Percentiles rank a stretch among this genome's conserved stretches.
phyloP scores from a whole-genome alignment of 805 yeast species.

The Metschnikowia cerradonensis region DNA sequence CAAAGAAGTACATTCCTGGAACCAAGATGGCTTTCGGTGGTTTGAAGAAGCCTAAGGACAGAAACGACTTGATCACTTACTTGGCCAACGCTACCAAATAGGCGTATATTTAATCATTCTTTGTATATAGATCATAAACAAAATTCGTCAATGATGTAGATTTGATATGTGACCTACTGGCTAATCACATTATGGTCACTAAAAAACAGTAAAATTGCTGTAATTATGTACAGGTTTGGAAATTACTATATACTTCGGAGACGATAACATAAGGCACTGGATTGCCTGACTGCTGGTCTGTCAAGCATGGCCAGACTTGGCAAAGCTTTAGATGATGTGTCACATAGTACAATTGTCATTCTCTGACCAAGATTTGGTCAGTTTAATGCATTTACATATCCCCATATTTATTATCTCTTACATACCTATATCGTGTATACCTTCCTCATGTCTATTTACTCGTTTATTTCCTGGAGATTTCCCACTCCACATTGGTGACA shows the following conservation, averaged over 20 bases:
- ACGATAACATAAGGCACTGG: too few species aligned
- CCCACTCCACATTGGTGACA: constrained; percentile 70
- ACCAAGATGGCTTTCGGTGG: constrained; percentile 99
- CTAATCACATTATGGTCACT: too few species aligned
- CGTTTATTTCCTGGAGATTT: constrained; percentile 34
- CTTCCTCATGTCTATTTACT: neutral
- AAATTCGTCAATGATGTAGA: neutral
- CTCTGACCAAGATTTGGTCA: too few species aligned
- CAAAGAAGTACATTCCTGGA: constrained; percentile 99
- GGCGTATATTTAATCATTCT: constrained; percentile 10
- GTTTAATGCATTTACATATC: too few species aligned
- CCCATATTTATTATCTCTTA: too few species aligned
- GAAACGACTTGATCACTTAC: constrained; percentile 94
- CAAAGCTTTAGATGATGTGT: too few species aligned
- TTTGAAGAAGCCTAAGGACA: constrained; percentile 97
- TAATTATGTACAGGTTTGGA: neutral
- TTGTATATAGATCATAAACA: constrained; percentile 12
- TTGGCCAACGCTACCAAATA: constrained; percentile 47
- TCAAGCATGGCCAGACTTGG: too few species aligned
- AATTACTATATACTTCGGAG: too few species aligned
- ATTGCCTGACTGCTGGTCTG: too few species aligned
- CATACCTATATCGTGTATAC: too few species aligned
- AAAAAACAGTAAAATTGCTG: neutral
- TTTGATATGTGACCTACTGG: too few species aligned
- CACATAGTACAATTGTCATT: too few species aligned